phyloP scores from a whole-genome alignment of 164 flowering plant species.

The Echeveria elegans region DNA sequence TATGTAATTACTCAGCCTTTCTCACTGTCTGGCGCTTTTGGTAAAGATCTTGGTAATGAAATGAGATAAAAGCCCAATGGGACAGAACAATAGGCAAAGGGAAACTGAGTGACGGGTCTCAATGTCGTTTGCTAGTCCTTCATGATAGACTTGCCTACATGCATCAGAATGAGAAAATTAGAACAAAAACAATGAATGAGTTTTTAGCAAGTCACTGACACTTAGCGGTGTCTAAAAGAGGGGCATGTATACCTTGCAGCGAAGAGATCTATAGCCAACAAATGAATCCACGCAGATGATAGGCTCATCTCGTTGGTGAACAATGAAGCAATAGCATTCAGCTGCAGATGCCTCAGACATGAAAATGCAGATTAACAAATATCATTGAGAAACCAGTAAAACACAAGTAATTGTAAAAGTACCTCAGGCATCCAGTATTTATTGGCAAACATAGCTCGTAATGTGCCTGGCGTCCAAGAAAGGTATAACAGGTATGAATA shows the following conservation, averaged over 20 bases:
- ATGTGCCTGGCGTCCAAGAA: slow-evolving; percentile 91
- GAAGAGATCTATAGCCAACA: slow-evolving; percentile 77
- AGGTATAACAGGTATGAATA: slow-evolving; percentile 78
- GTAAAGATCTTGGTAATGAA: slow-evolving; percentile 55
- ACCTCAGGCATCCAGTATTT: slow-evolving; percentile 95
- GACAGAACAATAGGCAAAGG: slow-evolving; percentile 77
- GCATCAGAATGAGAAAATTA: not conserved
- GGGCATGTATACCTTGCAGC: slow-evolving; percentile 69
- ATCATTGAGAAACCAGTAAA: too few species aligned
- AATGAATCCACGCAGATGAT: slow-evolving; percentile 96
- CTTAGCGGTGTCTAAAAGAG: slow-evolving; percentile 9
- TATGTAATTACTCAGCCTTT: too few species aligned
- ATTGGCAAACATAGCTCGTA: slow-evolving; percentile 66
- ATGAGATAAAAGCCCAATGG: slow-evolving; percentile 71
- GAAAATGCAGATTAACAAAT: not conserved
- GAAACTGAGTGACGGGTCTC: slow-evolving; percentile 93
- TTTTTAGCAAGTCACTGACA: not conserved
- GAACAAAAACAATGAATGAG: not conserved
- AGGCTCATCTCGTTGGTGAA: slow-evolving; percentile 82
- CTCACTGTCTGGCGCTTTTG: slow-evolving; percentile 16
- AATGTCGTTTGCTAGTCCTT: slow-evolving; percentile 61
- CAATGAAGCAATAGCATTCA: slow-evolving; percentile 76
- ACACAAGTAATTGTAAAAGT: slow-evolving; percentile 7
- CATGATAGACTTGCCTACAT: slow-evolving; percentile 74
- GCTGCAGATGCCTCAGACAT: slow-evolving; percentile 27